phyloP scores from a whole-genome alignment of 208 protist genomes.

The Crithidia bombi region DNA sequence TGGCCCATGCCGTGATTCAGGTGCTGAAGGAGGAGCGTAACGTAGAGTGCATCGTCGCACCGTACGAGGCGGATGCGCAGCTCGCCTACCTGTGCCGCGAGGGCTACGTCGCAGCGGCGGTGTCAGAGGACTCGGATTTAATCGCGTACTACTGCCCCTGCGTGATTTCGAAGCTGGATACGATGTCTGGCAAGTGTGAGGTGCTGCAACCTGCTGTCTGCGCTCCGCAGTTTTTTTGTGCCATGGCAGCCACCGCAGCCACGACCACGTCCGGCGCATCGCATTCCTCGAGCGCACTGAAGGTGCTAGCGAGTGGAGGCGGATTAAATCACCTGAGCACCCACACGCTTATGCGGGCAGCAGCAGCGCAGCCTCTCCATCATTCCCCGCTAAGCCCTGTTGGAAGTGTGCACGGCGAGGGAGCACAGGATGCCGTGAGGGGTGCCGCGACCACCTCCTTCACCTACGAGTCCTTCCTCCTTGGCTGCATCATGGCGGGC shows the following conservation, averaged over 20 bases:
- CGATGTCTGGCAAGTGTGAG: constrained; percentile 47
- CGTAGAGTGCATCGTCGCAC: constrained; percentile 96
- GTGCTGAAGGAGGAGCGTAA: constrained; percentile 62
- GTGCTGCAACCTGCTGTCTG: constrained; percentile 46
- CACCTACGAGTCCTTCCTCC: constrained; percentile 88
- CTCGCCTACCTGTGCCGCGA: constrained; percentile 94
- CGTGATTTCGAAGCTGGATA: constrained; percentile 81
- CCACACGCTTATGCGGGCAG: constrained; percentile 19
- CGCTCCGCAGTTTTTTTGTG: constrained; percentile 46
- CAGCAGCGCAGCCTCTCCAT: constrained; percentile 10
- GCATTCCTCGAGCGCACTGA: neutral
- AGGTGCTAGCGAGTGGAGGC: neutral
- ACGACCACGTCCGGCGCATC: neutral
- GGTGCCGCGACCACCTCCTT: constrained; percentile 28
- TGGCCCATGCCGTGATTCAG: constrained; percentile 80
- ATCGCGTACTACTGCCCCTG: constrained; percentile 95
- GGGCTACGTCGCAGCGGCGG: constrained; percentile 91
- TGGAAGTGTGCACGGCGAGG: neutral
- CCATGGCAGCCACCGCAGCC: constrained; percentile 17
- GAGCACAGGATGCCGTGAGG: neutral
- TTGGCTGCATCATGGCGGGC: constrained; percentile 96
- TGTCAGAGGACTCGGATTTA: constrained; percentile 99
- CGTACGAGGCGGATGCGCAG: constrained; percentile 99
- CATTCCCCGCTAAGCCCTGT: constrained; percentile 5
- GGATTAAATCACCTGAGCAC: neutral